A percentile compares a stretch with the other conserved stretches of the same genome.
Conservation (phyloP, 345 rosid genomes). For the Schrenkiella parvula region DNA sequence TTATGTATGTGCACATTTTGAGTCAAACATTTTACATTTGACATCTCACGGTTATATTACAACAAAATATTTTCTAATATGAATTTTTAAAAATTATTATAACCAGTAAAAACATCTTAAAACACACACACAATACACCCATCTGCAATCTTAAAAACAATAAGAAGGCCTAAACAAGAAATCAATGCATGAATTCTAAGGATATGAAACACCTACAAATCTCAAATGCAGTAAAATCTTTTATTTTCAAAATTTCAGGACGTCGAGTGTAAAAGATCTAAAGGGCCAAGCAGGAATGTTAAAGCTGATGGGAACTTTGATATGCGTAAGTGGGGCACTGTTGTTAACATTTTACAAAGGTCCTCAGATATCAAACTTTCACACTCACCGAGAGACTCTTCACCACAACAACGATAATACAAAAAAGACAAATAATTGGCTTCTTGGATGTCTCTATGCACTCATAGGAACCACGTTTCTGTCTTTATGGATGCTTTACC, state of each 20-base stretch:
- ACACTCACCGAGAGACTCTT: slow-evolving; percentile 6
- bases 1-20: no score
- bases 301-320: slow-evolving; percentile 47
- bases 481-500: slow-evolving; percentile 55
- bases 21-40: no score
- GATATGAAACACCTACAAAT: not conserved
- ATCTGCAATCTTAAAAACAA: not conserved
- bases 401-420: slow-evolving; percentile 5
- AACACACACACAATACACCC: not conserved
- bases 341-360: slow-evolving; percentile 54
- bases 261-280: slow-evolving; percentile 39
- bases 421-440: not conserved
- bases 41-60: no score
- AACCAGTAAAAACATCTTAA: no score
- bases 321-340: slow-evolving; percentile 54
- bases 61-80: no score
- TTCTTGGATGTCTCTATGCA: slow-evolving; percentile 8
- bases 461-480: slow-evolving; percentile 27
- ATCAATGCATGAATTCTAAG: not conserved
- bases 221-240: not conserved
- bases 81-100: no score
- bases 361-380: slow-evolving; percentile 32
- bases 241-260: slow-evolving; percentile 19
- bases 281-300: slow-evolving; percentile 43
- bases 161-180: not conserved